phyloP scores from a whole-genome alignment of 2,329 filamentous ascomycete genomes.

The Monilinia aucupariae region DNA sequence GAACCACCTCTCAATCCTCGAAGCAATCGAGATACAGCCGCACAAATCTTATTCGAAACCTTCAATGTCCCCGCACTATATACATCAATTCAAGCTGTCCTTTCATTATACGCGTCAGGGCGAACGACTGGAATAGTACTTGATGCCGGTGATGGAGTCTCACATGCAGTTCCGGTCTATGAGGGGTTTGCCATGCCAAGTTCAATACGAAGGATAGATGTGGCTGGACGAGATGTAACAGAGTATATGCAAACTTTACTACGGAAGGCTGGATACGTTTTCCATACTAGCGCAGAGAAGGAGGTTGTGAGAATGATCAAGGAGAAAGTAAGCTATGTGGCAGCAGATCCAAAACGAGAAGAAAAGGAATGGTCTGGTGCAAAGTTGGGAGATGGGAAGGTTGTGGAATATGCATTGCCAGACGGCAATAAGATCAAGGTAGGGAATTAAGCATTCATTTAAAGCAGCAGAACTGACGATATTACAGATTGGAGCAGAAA shows the following conservation, averaged over 20 bases:
- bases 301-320: constrained; percentile 98
- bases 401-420: constrained; percentile 80
- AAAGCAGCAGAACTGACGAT: constrained; percentile 18
- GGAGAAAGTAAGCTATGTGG: constrained; percentile 88
- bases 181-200: constrained; percentile 96
- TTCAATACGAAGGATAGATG: constrained; percentile 91
- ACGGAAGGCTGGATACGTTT: constrained; percentile 86
- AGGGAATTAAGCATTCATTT: constrained; percentile 20
- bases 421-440: constrained; percentile 94
- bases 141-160: constrained; percentile 92
- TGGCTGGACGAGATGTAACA: constrained; percentile 91
- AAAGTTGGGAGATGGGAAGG: constrained; percentile 71
- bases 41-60: constrained; percentile 96
- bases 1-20: constrained; percentile 94
- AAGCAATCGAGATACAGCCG: constrained; percentile 90
- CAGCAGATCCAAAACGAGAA: constrained; percentile 83
- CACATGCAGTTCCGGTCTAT: constrained; percentile 94
- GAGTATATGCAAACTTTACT: constrained; percentile 89
- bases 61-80: constrained; percentile 97
- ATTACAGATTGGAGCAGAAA: constrained; percentile 75
- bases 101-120: constrained; percentile 92
- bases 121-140: constrained; percentile 94
- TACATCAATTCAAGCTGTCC: constrained; percentile 92
- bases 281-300: constrained; percentile 98
- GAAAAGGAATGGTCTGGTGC: constrained; percentile 91